A percentile compares a stretch with the other conserved stretches of the same genome.
Evolutionary conservation across 495 filamentous ascomycete genomes (phyloP).

Genomic region (Entonaema liquescens): DNA sequence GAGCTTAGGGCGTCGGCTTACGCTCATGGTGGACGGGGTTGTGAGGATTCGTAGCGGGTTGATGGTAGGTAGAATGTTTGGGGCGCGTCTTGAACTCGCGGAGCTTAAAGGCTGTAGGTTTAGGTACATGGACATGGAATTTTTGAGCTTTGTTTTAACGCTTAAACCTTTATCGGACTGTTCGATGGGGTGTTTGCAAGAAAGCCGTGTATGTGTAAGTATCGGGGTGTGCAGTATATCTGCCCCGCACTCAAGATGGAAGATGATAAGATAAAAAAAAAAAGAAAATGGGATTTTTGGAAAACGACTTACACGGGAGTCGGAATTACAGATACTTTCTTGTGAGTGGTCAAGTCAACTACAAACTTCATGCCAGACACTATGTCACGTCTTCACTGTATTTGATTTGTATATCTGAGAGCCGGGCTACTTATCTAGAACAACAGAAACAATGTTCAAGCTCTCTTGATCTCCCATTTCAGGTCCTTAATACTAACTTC

Average conservation of each 20-base stretch:
- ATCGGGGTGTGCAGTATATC: constrained; percentile 13
- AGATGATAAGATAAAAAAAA: constrained; percentile 1
- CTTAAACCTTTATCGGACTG: constrained; percentile 26
- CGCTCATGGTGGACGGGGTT: constrained; percentile 44
- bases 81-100: constrained; percentile 3
- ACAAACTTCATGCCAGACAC: background rate
- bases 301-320: background rate
- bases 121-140: constrained; percentile 11
- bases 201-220: background rate
- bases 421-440: background rate
- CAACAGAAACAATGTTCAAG: constrained; percentile 45
- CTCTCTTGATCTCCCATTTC: constrained; percentile 83
- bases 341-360: too few relatives aligned
- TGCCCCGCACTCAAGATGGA: background rate
- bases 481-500: constrained; percentile 83
- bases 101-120: constrained; percentile 2
- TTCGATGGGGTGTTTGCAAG: background rate
- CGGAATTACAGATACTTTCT: too few relatives aligned
- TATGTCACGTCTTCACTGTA: background rate
- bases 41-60: constrained; percentile 13
- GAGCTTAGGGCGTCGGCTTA: constrained; percentile 10
- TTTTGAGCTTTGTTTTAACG: constrained; percentile 24
- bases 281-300: background rate
- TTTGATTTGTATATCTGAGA: background rate
- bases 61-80: constrained; percentile 1